These are phyloP conservation scores for Teunomyces funiuensis DNA, from an alignment of 805 yeast genomes.

Conservation along the genomic window DNA sequence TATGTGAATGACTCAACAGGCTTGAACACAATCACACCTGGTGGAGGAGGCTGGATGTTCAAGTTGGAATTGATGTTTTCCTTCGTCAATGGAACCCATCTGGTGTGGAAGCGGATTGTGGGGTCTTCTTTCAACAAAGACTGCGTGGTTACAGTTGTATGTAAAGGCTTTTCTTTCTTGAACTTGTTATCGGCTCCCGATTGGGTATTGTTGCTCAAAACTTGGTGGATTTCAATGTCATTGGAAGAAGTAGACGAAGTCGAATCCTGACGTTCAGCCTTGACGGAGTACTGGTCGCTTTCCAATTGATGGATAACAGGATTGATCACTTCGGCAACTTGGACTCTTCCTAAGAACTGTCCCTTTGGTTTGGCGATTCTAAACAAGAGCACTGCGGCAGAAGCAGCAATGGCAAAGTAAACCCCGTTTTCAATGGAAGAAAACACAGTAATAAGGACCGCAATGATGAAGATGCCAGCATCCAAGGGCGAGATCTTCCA, in stretches of 20 bases:
- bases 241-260: conserved; percentile 21
- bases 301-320: conserved; percentile 45
- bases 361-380: conserved; percentile 81
- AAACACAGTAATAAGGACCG: conserved; percentile 74
- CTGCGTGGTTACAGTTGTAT: conserved; percentile 17
- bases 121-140: conserved; percentile 29
- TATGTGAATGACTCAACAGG: conserved; percentile 80
- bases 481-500: conserved; percentile 78
- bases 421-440: conserved; percentile 84
- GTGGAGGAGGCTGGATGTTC: conserved; percentile 74
- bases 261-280: conserved; percentile 7
- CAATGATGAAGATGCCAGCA: conserved; percentile 66
- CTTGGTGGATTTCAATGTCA: conserved; percentile 45
- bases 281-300: conserved; percentile 12
- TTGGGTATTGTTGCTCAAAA: conserved; percentile 29
- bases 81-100: conserved; percentile 66
- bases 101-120: conserved; percentile 48
- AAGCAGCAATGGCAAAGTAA: conserved; percentile 86
- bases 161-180: neutral
- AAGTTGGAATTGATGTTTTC: conserved; percentile 56
- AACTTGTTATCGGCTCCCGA: conserved; percentile 12
- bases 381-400: conserved; percentile 70
- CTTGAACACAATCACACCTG: conserved; percentile 85
- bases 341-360: conserved; percentile 74
- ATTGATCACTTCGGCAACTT: conserved; percentile 67